Evolutionary conservation across 2,329 filamentous ascomycete genomes (phyloP), one percentile per base, ranked within the genome.

Genomic region (Fusarium sambucinum): DNA sequence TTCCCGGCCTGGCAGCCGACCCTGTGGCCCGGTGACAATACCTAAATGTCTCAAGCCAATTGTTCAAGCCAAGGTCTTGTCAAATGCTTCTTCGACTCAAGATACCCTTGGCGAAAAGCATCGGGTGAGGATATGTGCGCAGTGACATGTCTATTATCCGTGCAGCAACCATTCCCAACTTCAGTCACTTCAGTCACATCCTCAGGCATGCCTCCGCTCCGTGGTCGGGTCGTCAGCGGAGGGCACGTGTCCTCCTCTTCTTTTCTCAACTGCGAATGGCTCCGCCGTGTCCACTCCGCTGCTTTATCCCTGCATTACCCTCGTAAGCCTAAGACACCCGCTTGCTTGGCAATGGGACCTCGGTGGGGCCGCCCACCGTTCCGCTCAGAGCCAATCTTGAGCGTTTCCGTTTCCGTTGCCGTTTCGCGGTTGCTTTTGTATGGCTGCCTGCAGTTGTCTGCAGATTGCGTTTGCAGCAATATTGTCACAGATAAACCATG

Each of bases 311-410:
- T 69, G 61, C 42, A 52, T 27, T 38, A 46, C 17, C 37, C 41
- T 66, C 57, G 33, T 48, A 47, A 45, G 32, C 46, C 48, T 32
- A 60, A 50, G 57, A 60, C 63, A 66, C 62, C 53, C 6, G 33
- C 62, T 30, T 21, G 7, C 3, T 69, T 69, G 66, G 66, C 66
- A 57, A 58, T 58, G 62, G n/a, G 14, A 53, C 46, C 10, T 25
- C 5, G 40, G 54, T 70, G 66, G 66, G 66, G 66, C 66, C 66
- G 66, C 66, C 51, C 57, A 55, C 53, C 66, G 62, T 67, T 70
- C 66, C 66, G 66, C 66, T 9, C 40, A 42, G 11, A 41, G 55
- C 35, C 35, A 46, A 59, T 8, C 8, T 37, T 54, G 40, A 8
- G 29, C 27, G 35, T 37, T 33, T 42, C 59, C 53, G 59, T 59